Evolutionary conservation across 2,329 filamentous ascomycete species (phyloP), one percentile per base, ranked within the genome.

Genomic region (Colletotrichum godetiae): DNA sequence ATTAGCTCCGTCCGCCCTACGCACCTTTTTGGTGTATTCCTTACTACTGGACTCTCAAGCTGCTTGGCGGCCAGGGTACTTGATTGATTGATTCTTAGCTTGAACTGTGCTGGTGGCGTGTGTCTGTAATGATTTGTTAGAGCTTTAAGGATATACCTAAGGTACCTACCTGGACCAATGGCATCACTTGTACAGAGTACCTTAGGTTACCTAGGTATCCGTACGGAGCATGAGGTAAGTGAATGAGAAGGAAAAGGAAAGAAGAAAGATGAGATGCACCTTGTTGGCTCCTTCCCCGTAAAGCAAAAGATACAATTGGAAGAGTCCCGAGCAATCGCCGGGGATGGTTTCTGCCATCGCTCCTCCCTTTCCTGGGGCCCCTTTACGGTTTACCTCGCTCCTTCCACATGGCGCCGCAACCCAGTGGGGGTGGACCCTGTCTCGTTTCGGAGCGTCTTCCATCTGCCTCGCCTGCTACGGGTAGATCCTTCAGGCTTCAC

Each of bases 391-490:
- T 63, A 68, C 65, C 69, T 72, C 64, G 58, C 65, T 53, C 57
- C 31, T 42, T 60, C 69, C 69, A 58, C 58, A 56, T 49, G 55
- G 66, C 42, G 13, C 58, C 46, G 37, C 19, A 59, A 65, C 35
- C 46, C 27, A 46, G 60, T 70, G 70, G 60, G 68, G 60, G 67
- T 70, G 29, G 61, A 66, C 70, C 70, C 70, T 73, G 67, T 70
- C 66, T 65, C 52, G 70, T 70, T 56, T 70, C 56, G 67, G 70
- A 66, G 53, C 56, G 62, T 64, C 69, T 59, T 72, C 59, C 58
- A 68, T 52, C n/a, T 63, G 46, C 62, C 31, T 53, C 31, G 46
- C 37, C 42, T 19, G 60, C 59, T 55, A 3, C 37, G 19, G 55
- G 55, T 27, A 68, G 46, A 62, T 68, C 68, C 35, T 61, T 19